These are phyloP conservation scores for Tephrocybe rancida DNA, from an alignment of 768 basidiomycete species.

Conservation along the genomic window DNA sequence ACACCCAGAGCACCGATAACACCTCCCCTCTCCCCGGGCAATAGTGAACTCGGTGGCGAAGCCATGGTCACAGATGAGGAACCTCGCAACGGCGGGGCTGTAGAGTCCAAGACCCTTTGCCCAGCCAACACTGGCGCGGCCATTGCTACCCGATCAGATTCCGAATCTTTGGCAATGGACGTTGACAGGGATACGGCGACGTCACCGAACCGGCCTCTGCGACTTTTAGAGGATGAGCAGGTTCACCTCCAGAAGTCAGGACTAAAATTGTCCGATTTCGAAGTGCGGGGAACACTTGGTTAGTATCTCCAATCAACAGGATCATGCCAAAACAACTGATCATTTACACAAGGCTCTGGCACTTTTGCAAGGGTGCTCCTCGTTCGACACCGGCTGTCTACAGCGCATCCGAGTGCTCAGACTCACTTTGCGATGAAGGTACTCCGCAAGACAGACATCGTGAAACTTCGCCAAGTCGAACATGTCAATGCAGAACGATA, in stretches of 20 bases:
- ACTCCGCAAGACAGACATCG: slow-evolving; percentile 82
- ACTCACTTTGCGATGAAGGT: slow-evolving; percentile 89
- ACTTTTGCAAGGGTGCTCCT: slow-evolving; percentile 95
- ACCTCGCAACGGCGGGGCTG: slow-evolving; percentile 33
- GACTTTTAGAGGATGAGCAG: slow-evolving; percentile 70
- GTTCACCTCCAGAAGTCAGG: slow-evolving; percentile 63
- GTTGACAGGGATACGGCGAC: slow-evolving; percentile 20
- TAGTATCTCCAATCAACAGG: slow-evolving; percentile 21
- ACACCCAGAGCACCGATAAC: slow-evolving; percentile 66
- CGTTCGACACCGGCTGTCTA: slow-evolving; percentile 69
- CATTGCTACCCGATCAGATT: slow-evolving; percentile 13
- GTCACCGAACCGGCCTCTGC: slow-evolving; percentile 43
- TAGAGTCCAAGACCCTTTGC: background rate
- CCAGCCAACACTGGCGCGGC: slow-evolving; percentile 1
- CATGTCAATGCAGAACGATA: slow-evolving; percentile 97
- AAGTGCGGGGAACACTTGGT: slow-evolving; percentile 81
- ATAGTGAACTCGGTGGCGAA: slow-evolving; percentile 41
- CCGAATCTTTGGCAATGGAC: slow-evolving; percentile 27
- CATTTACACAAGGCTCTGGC: slow-evolving; percentile 71
- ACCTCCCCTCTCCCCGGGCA: slow-evolving; percentile 66
- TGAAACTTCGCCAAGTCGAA: slow-evolving; percentile 92
- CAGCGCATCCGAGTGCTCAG: slow-evolving; percentile 48
- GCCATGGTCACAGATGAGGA: slow-evolving; percentile 40
- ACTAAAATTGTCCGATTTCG: slow-evolving; percentile 75
- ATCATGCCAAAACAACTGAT: slow-evolving; percentile 3